phyloP scores from a whole-genome alignment of 2,329 filamentous ascomycete species.

The Didymellaceae sp. region DNA sequence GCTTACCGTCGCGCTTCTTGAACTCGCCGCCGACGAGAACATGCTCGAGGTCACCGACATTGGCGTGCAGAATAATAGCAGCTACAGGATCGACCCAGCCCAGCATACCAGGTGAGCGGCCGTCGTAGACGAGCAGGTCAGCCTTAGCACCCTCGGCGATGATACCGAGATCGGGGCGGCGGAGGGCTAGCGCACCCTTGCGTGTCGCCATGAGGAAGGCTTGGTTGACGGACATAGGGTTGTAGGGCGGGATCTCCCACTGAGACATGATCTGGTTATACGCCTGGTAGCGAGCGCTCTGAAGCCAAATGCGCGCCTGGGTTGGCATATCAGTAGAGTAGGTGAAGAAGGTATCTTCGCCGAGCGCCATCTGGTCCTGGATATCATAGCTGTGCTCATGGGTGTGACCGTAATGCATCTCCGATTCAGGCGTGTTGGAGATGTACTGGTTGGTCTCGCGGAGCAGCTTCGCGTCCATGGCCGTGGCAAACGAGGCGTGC shows the following conservation, averaged over 20 bases:
- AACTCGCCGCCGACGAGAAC: conserved; percentile 60
- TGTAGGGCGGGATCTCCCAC: conserved; percentile 55
- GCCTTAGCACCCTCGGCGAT: conserved; percentile 60
- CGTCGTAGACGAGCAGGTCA: conserved; percentile 62
- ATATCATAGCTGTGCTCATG: conserved; percentile 54
- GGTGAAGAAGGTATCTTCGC: conserved; percentile 63
- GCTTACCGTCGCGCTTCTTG: conserved; percentile 53
- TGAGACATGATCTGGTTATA: conserved; percentile 45
- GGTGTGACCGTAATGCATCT: conserved; percentile 65
- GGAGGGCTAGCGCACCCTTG: conserved; percentile 59
- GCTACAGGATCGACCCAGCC: conserved; percentile 64
- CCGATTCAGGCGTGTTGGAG: conserved; percentile 65
- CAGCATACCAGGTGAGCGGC: conserved; percentile 56
- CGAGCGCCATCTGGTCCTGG: conserved; percentile 60
- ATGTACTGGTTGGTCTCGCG: conserved; percentile 60
- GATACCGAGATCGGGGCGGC: conserved; percentile 59
- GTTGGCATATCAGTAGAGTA: conserved; percentile 55
- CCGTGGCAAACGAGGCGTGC: conserved; percentile 57
- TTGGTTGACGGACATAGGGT: conserved; percentile 61
- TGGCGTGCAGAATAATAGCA: conserved; percentile 63
- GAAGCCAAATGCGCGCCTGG: conserved; percentile 63
- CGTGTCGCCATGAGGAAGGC: conserved; percentile 64
- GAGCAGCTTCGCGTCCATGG: conserved; percentile 51
- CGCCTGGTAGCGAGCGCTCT: conserved; percentile 46
- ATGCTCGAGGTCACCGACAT: conserved; percentile 59